Base-by-base conservation (phyloP, 148 eudicot species). In the Limonium bicolor region DNA sequence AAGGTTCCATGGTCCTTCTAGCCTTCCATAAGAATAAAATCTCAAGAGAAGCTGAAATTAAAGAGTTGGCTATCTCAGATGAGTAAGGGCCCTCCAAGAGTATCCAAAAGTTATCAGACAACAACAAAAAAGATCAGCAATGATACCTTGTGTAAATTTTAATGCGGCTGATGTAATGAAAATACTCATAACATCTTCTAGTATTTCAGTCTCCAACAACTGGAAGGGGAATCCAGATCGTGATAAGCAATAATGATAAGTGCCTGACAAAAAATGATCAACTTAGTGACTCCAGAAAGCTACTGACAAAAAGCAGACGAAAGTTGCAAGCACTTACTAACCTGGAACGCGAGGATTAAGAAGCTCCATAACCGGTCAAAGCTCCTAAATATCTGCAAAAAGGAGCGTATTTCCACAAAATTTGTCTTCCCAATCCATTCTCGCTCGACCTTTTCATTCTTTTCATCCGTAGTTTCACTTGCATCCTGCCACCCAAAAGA, bases 361-460 rank as follows among this genome's bases (percentile, higher is more conserved):
- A 90, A 81, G 57, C 65, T 69, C 99, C 99, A 90, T 95, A 90
- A 77, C 54, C 99, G 73, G 50, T 90, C 99, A 47, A 90, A 90
- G 66, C 88, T 80, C 71, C 95, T 68, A 61, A 78, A 90, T 54
- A 90, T 63, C 62, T 85, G 95, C 79, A 77, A 74, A 73, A 85
- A 81, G 33, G 99, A 81, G 25, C 99, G 88, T 30, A 70, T 61
- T 66, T 90, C 99, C 3, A 74, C 95, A 67, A 85, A 90, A 58
- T 81, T 76, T 51, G 95, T 90, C 74, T 90, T 90, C 38, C 99
- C 99, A 44, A 81, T 54, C 99, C 99, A 90, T 20, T 66, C 64
- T 19, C 22, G 64, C 48, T 68, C 65, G 17, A 11, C 51, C 15
- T 32, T 42, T 48, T 70, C 73, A 2, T 69, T 66, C 16, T 36